Evolutionary conservation across 164 flowering plant species (phyloP).

Genomic region (Berberis vulgaris): DNA sequence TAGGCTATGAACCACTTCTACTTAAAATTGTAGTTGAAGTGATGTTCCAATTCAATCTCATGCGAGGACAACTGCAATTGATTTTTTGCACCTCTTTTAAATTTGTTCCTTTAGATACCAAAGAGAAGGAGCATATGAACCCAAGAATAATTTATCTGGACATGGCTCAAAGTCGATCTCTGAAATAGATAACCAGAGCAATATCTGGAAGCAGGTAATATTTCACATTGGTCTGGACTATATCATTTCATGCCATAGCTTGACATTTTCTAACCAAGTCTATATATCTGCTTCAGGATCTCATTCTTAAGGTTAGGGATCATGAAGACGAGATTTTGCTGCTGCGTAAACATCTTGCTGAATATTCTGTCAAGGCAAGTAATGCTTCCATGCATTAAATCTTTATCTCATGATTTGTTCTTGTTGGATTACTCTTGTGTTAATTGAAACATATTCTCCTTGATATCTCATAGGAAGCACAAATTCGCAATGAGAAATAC

Average conservation of each 20-base stretch:
- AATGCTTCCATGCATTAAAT: neutral
- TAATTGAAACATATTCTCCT: neutral
- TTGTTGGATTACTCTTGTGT: neutral
- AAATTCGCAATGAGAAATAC: conserved; percentile 76
- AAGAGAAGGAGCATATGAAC: conserved; percentile 44
- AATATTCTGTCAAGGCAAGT: conserved; percentile 67
- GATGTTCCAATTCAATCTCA: neutral
- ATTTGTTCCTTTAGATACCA: conserved; percentile 33
- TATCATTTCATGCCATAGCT: neutral
- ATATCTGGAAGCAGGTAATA: conserved; percentile 63
- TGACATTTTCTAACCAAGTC: neutral
- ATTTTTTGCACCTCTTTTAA: neutral
- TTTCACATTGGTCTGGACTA: neutral
- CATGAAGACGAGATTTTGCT: conserved; percentile 80
- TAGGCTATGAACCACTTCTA: neutral
- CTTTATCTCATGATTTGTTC: neutral
- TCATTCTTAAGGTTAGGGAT: conserved; percentile 52
- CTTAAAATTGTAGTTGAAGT: neutral
- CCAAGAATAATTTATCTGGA: conserved; percentile 33
- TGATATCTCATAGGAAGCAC: conserved; percentile 56
- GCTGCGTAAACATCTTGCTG: conserved; percentile 70
- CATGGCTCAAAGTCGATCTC: conserved; percentile 54
- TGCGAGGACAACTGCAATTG: neutral
- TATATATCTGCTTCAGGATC: conserved; percentile 32
- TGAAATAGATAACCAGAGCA: conserved; percentile 37